Conservation (phyloP, 2,329 filamentous ascomycete species). For the Colletotrichum sp. region DNA sequence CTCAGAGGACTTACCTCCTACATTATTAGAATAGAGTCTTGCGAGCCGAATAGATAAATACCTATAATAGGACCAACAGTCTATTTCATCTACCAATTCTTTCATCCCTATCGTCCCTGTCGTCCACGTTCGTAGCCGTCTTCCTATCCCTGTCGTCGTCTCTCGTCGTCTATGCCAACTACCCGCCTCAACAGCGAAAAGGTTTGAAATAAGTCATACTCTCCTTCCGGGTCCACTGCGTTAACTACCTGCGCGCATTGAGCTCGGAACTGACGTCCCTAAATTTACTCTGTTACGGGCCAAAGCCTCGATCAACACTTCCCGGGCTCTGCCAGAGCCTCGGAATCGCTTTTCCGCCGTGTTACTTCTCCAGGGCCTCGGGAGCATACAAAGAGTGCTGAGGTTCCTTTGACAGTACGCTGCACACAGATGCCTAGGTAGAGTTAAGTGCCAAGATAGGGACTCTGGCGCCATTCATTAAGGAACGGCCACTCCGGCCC, state of each 20-base stretch:
- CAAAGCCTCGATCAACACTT: background rate
- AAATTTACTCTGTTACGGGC: background rate
- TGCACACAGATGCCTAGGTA: background rate
- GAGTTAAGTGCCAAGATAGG: background rate
- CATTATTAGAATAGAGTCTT: background rate
- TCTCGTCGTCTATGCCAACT: background rate
- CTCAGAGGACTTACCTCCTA: too few species aligned
- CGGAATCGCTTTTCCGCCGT: background rate
- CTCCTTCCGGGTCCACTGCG: fast-evolving
- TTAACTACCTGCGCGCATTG: background rate
- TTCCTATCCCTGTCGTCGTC: too few species aligned
- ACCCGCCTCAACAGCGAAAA: fast-evolving
- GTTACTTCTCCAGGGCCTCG: background rate
- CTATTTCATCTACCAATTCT: background rate
- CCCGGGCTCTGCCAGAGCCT: background rate
- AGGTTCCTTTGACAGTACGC: background rate
- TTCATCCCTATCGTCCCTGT: background rate
- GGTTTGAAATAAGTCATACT: fast-evolving
- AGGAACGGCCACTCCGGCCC: background rate
- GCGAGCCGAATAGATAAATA: fast-evolving
- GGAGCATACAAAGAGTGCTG: background rate
- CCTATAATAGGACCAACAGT: fast-evolving
- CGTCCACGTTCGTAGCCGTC: too few species aligned
- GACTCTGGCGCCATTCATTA: background rate
- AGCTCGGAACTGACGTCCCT: background rate